Base-by-base conservation (phyloP, 2,329 filamentous ascomycete genomes). In the Colletotrichum brevisporum region DNA sequence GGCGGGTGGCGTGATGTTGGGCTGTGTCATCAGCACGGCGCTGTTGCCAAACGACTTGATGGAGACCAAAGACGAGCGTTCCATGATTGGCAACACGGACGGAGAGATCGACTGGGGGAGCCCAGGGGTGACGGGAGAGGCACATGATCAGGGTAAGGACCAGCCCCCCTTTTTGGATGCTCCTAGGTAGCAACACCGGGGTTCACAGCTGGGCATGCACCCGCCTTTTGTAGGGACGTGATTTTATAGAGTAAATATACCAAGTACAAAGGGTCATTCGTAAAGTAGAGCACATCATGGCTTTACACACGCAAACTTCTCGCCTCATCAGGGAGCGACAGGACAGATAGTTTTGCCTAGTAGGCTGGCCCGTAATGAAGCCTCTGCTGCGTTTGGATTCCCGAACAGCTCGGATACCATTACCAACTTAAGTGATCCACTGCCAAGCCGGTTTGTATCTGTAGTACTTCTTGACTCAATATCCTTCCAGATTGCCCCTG, bases 1-100 rank as follows among this genome's bases (percentile, higher is more conserved):
- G 24, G 88, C 88, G 6, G 87, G 87, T 4, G 84, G 85, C 2
- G 82, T 88, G 3, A 86, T 84, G 39, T 71, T 88, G 39, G 85
- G 85, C 0, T 88, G 85, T 71, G 84, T 87, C 0, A 68, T 88
- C 1, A 85, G 79, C 1, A 86, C 84, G n/a, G 79, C 83, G 3
- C 69, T 87, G 36, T 73, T 88, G 72, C 86, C 86, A 1, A 82
- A 69, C 0, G 74, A 74, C 15, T 66, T 78, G 72, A 78, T 81
- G 75, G 78, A 80, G 71, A 73, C 77, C 1, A 74, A 73, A 31
- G 79, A 81, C 13, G 79, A 78, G 60, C 69, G 60, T 21, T 69
- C 65, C 27, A 67, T 63, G 27, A 21, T 9, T 18, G 13, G 15
- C 36, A 18, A 39, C 47, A 39, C 39, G 18, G 26, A 24, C 21